These are phyloP conservation scores for bread wheat (Triticum aestivum) DNA, from an alignment of 176 grass and related monocot genomes.

Conservation along the genomic window IWGSC_CS_RefSeq_v2.1 NC_057809.1:32485137-32485636, in stretches of 20 bases:
- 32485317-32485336: too few species aligned
- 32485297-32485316: neutral
- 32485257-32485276: conserved; percentile 9
- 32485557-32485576: conserved; percentile 58
- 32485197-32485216: neutral
- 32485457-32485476: conserved; percentile 50
- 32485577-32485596: conserved; percentile 46
- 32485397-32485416: conserved; percentile 57
- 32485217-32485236: neutral
- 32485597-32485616: conserved; percentile 57
- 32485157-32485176: neutral
- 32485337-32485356: too few species aligned
- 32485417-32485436: conserved; percentile 49
- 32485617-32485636: conserved; percentile 49
- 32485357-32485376: neutral
- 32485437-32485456: conserved; percentile 52
- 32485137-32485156: neutral
- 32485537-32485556: conserved; percentile 56
- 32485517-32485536: conserved; percentile 54
- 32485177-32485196: neutral
- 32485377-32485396: conserved; percentile 33
- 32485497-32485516: conserved; percentile 52
- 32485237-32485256: neutral
- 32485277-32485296: conserved; percentile 23
- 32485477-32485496: conserved; percentile 38